Percentiles rank a stretch among this genome's conserved stretches.
Evolutionary conservation across 2,329 filamentous ascomycete genomes (phyloP).

Genomic region (Xylariales sp.): DNA sequence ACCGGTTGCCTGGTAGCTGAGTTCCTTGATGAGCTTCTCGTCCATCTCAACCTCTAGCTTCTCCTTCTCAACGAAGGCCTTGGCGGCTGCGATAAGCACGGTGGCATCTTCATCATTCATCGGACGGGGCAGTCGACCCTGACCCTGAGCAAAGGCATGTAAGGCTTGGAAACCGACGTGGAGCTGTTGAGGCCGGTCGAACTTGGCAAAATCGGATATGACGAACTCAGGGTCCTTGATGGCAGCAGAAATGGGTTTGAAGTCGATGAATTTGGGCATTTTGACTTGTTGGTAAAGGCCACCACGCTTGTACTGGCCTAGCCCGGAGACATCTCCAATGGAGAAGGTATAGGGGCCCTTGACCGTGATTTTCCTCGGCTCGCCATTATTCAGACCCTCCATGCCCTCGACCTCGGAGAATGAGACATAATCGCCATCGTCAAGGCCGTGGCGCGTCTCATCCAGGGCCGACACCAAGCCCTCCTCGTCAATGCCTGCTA

Average conservation of each 20-base stretch:
- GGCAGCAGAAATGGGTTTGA: constrained; percentile 73
- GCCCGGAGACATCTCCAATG: constrained; percentile 83
- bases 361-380: constrained; percentile 85
- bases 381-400: constrained; percentile 77
- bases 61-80: constrained; percentile 68
- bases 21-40: constrained; percentile 86
- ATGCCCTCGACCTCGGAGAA: constrained; percentile 92
- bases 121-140: constrained; percentile 73
- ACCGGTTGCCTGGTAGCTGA: constrained; percentile 90
- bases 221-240: constrained; percentile 84
- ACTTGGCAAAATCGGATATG: constrained; percentile 95
- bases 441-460: constrained; percentile 88
- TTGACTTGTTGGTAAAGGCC: constrained; percentile 95
- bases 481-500: constrained; percentile 84
- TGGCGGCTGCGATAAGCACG: constrained; percentile 70
- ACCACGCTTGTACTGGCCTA: constrained; percentile 83
- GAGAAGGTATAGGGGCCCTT: constrained; percentile 97
- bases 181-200: constrained; percentile 87
- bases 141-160: constrained; percentile 73
- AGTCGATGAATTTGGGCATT: constrained; percentile 92
- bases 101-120: constrained; percentile 81
- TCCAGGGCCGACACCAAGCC: constrained; percentile 90
- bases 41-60: constrained; percentile 80
- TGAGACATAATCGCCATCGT: constrained; percentile 94
- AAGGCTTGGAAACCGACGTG: constrained; percentile 91